Base-by-base conservation (phyloP, 2,329 filamentous ascomycete species). In the Trichophyton simii region DNA sequence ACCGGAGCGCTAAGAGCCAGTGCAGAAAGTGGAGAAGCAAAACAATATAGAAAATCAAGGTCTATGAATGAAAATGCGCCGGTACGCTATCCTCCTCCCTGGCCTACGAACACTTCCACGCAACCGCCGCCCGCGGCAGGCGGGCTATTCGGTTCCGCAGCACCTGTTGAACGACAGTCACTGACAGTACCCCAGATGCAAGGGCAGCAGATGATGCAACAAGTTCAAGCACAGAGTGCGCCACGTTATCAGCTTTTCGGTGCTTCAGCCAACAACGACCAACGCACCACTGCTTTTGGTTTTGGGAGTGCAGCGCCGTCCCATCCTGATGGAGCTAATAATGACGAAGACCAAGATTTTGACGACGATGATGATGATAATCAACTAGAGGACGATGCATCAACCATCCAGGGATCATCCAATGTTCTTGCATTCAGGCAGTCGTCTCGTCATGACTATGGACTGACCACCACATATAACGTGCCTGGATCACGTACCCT, bases 391-490 rank as follows among this genome's bases (percentile, higher is more conserved):
- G 61, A 65, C 6, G 63, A 61, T 22, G 52, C 57, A 28, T 65
- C 68, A 41, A 61, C 58, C 2, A 60, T 62, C 4, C 65, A 62
- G 5, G 48, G 65, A 22, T 58, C 61, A 1, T 57, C 66, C 2
- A 68, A 42, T 61, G 67, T 62, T 2, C 62, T 72, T 50, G 68
- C 65, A 3, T 71, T 70, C 58, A 71, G 72, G 61, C 72, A 75
- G 61, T 71, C 73, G 7, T 58, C 68, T 41, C 74, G 72, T 63
- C 72, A 75, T 65, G 71, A 76, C 60, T 70, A 72, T 60, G 75
- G 75, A n/a, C 65, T 76, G 18, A 76, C 74, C 9, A 73, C 75
- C 4, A 72, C 70, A 3, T 76, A 76, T 63, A 71, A 76, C 15
- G 68, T 76, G 2, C 74, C 74, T 1, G 72, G 73, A 3, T 65